These are phyloP conservation scores for Dioscorea zingiberensis DNA, from an alignment of 106 monocot genomes.

Conservation along the genomic window DNA sequence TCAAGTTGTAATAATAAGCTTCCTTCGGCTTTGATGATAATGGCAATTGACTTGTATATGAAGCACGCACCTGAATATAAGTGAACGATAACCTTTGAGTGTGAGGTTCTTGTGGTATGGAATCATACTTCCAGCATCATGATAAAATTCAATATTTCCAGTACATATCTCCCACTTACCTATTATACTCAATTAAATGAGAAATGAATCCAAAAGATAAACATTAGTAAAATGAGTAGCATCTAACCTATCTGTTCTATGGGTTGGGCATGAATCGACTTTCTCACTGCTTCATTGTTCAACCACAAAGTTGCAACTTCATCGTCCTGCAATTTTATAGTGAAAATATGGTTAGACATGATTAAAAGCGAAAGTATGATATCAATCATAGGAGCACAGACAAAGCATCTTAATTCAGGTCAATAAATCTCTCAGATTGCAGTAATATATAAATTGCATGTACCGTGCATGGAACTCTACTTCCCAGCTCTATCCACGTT, in stretches of 20 bases:
- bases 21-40: no score
- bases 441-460: not conserved
- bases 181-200: not conserved
- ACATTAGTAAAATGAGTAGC: not conserved
- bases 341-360: not conserved
- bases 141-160: conserved; percentile 35
- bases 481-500: conserved; percentile 73
- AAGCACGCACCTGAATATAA: conserved; percentile 67
- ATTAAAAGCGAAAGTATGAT: not conserved
- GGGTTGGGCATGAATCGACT: conserved; percentile 81
- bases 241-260: conserved; percentile 20
- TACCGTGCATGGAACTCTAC: conserved; percentile 70
- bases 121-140: conserved; percentile 95
- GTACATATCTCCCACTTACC: conserved; percentile 64
- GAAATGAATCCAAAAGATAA: not conserved
- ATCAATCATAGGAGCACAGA: no score
- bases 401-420: no score
- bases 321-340: conserved; percentile 35
- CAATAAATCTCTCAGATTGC: no score
- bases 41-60: not conserved
- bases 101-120: conserved; percentile 80
- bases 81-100: conserved; percentile 52
- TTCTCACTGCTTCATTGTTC: conserved; percentile 72
- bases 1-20: not conserved
- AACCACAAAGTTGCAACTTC: conserved; percentile 72